Percentiles rank a stretch among this genome's conserved stretches.
phyloP scores from a whole-genome alignment of 352 stramenopile species.

The Globisporangium spinosum region DNA sequence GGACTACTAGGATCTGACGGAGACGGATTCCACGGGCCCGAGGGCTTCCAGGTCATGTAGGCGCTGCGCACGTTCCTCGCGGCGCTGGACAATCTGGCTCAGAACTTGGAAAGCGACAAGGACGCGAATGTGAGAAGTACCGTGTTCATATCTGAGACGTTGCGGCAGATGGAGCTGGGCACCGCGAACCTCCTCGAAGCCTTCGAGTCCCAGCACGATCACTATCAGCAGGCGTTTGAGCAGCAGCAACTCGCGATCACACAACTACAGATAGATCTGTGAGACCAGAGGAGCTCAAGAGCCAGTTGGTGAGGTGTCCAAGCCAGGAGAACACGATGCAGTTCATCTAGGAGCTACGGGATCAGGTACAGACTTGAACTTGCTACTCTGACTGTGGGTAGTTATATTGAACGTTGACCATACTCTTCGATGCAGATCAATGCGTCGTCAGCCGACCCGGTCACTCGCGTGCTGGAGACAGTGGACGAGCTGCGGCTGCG shows the following conservation, averaged over 20 bases:
- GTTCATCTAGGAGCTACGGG: conserved; percentile 44
- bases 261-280: conserved; percentile 41
- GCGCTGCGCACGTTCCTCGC: conserved; percentile 34
- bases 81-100: conserved; percentile 34
- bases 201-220: conserved; percentile 50
- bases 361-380: conserved; percentile 37
- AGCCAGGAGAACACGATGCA: conserved; percentile 63
- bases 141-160: conserved; percentile 33
- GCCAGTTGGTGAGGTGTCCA: conserved; percentile 42
- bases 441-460: conserved; percentile 32
- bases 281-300: conserved; percentile 37
- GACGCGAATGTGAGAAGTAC: conserved; percentile 15
- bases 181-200: conserved; percentile 53
- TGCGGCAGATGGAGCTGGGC: conserved; percentile 60
- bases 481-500: conserved; percentile 46
- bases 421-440: conserved; percentile 28
- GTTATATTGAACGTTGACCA: too few relatives aligned
- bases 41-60: conserved; percentile 36
- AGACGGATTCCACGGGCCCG: conserved; percentile 12
- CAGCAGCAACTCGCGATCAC: conserved; percentile 41
- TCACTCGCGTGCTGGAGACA: conserved; percentile 39
- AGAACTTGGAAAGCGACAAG: conserved; percentile 22
- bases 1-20: conserved; percentile 16
- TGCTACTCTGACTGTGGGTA: background rate
- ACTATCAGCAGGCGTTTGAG: conserved; percentile 34